Percentiles rank a stretch among this genome's conserved stretches.
Conservation (phyloP, 495 filamentous ascomycete species). For the Bombardia bombarda region DNA sequence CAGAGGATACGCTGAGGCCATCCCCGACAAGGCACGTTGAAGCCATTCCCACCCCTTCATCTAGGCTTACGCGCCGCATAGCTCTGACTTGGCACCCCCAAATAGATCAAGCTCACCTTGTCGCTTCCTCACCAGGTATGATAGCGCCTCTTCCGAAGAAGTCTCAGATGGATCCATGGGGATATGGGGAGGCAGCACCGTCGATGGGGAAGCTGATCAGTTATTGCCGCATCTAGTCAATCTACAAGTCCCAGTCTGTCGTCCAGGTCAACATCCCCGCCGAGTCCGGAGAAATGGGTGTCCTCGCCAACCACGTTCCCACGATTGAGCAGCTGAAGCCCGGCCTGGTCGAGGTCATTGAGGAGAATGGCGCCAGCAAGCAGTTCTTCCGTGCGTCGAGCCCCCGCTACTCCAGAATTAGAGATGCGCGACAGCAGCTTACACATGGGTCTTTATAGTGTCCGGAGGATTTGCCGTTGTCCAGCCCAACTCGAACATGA, state of each 20-base stretch:
- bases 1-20: slow-evolving; percentile 90
- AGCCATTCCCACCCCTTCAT: neutral
- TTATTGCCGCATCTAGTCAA: slow-evolving; percentile 46
- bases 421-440: slow-evolving; percentile 3
- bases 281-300: slow-evolving; percentile 98
- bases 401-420: neutral
- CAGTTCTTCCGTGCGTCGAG: slow-evolving; percentile 87
- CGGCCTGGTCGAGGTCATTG: slow-evolving; percentile 88
- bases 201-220: slow-evolving; percentile 22
- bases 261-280: slow-evolving; percentile 98
- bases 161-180: too few species aligned
- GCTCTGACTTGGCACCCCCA: slow-evolving; percentile 9
- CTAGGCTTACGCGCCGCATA: slow-evolving; percentile 1
- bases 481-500: slow-evolving; percentile 88
- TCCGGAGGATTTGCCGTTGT: slow-evolving; percentile 96
- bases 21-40: slow-evolving; percentile 58
- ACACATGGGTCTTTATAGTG: slow-evolving; percentile 45
- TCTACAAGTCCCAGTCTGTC: slow-evolving; percentile 55
- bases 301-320: slow-evolving; percentile 97
- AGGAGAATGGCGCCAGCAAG: slow-evolving; percentile 86
- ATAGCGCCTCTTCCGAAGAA: slow-evolving; percentile 1
- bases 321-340: slow-evolving; percentile 99
- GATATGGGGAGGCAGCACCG: too few species aligned
- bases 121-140: slow-evolving; percentile 96
- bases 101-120: slow-evolving; percentile 95